phyloP scores from a whole-genome alignment of 768 basidiomycete species.

The Botryobasidium botryosum region DNA sequence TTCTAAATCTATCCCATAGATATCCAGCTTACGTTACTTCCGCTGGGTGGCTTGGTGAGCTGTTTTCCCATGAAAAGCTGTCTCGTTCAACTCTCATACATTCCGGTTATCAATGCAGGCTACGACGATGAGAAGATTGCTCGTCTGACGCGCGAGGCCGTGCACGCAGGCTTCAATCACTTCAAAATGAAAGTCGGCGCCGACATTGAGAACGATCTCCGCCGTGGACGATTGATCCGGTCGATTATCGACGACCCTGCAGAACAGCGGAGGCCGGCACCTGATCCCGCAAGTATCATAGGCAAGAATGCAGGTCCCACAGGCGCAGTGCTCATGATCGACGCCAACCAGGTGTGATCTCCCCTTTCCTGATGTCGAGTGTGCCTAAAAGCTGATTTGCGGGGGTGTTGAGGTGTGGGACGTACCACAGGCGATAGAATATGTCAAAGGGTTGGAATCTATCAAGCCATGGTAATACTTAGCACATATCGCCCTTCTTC shows the following conservation, averaged over 20 bases:
- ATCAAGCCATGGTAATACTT: constrained; percentile 67
- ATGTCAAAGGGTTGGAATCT: constrained; percentile 59
- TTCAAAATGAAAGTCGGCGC: constrained; percentile 99
- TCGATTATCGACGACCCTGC: constrained; percentile 92
- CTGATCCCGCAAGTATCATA: constrained; percentile 47
- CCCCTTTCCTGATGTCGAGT: neutral
- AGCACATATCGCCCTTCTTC: neutral
- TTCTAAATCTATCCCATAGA: constrained; percentile 21
- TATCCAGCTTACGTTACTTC: constrained; percentile 93
- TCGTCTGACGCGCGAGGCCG: constrained; percentile 69
- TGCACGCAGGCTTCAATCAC: constrained; percentile 83
- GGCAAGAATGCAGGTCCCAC: constrained; percentile 93
- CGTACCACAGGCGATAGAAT: constrained; percentile 81
- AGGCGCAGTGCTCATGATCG: constrained; percentile 90
- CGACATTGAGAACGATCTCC: constrained; percentile 61
- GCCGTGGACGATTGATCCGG: constrained; percentile 76
- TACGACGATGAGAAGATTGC: constrained; percentile 88
- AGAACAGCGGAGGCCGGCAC: constrained; percentile 59
- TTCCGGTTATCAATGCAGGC: constrained; percentile 25
- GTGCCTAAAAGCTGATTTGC: constrained; percentile 1
- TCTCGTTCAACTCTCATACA: neutral
- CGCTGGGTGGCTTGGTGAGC: constrained; percentile 73
- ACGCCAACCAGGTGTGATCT: constrained; percentile 58
- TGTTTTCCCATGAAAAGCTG: constrained; percentile 6
- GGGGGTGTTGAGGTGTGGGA: constrained; percentile 47